Evolutionary conservation across 2,329 filamentous ascomycete species (phyloP).

Genomic region (Penicillium sp.): DNA sequence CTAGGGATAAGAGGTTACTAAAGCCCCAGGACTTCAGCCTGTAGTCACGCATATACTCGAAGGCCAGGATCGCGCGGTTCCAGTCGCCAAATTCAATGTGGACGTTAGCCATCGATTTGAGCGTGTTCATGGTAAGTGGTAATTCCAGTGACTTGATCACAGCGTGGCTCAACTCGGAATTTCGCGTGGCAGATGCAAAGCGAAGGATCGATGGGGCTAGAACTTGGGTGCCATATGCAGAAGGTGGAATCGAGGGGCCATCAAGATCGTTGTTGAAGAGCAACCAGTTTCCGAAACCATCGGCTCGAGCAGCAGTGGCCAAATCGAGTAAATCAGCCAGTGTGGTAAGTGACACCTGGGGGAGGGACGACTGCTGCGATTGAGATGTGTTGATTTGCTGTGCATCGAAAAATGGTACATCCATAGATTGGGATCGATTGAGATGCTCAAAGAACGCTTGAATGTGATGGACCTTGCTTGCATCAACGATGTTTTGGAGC

Average conservation of each 20-base stretch:
- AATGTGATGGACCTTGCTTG: slow-evolving; percentile 37
- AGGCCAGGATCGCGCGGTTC: slow-evolving; percentile 32
- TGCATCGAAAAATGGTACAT: slow-evolving; percentile 19
- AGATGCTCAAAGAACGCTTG: slow-evolving; percentile 31
- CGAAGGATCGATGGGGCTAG: slow-evolving; percentile 56
- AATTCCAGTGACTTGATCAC: slow-evolving; percentile 31
- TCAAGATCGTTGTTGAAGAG: slow-evolving; percentile 54
- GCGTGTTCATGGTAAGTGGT: slow-evolving; percentile 36
- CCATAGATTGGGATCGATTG: slow-evolving; percentile 9
- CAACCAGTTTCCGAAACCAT: slow-evolving; percentile 55
- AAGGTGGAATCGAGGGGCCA: slow-evolving; percentile 52
- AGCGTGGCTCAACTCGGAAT: slow-evolving; percentile 35
- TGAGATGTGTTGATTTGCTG: slow-evolving; percentile 14
- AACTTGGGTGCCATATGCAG: slow-evolving; percentile 47
- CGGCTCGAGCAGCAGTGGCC: slow-evolving; percentile 46
- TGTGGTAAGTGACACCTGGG: slow-evolving; percentile 46
- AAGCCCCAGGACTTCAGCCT: slow-evolving; percentile 39
- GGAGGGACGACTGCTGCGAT: slow-evolving; percentile 32
- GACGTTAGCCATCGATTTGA: slow-evolving; percentile 38
- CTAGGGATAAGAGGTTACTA: slow-evolving; percentile 37
- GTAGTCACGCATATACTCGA: slow-evolving; percentile 35
- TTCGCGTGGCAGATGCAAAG: slow-evolving; percentile 53
- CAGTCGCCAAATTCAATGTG: slow-evolving; percentile 35
- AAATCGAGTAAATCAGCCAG: slow-evolving; percentile 55
- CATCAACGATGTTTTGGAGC: slow-evolving; percentile 37